A percentile compares a stretch with the other conserved stretches of the same genome.
Conservation (phyloP, 345 rosid genomes). For the Clausena lansium region DNA sequence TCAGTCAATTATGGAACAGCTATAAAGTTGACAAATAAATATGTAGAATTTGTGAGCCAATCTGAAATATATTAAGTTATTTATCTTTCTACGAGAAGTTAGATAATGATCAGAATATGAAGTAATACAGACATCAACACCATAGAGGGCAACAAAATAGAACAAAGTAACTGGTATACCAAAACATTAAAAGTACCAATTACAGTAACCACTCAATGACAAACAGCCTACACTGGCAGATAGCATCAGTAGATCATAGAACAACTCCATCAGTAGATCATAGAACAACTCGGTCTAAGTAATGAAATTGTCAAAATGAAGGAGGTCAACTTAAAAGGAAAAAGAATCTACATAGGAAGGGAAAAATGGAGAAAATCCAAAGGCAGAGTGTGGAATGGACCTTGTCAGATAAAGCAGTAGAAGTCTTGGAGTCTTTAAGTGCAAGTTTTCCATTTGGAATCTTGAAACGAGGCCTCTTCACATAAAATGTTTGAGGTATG, state of each 20-base stretch:
- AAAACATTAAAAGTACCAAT: not conserved
- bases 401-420: not conserved
- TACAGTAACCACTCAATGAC: not conserved
- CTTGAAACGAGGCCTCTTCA: not conserved
- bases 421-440: not conserved
- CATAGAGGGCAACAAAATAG: not conserved
- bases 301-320: not conserved
- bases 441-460: slow-evolving; percentile 1
- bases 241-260: not conserved
- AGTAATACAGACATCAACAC: not conserved
- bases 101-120: not conserved
- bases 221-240: not conserved
- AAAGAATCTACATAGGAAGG: not conserved
- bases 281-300: too few species aligned
- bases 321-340: not conserved
- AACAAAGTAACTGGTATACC: not conserved
- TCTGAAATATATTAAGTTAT: not conserved
- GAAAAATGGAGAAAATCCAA: not conserved
- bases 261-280: too few species aligned
- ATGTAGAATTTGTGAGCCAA: not conserved
- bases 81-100: not conserved
- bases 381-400: not conserved
- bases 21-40: not conserved
- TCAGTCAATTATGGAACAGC: slow-evolving; percentile 15
- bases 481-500: not conserved